Percentiles rank a stretch among this genome's conserved stretches.
Evolutionary conservation across 805 yeast genomes (phyloP).

Genomic region (Lipomyces lipofer): DNA sequence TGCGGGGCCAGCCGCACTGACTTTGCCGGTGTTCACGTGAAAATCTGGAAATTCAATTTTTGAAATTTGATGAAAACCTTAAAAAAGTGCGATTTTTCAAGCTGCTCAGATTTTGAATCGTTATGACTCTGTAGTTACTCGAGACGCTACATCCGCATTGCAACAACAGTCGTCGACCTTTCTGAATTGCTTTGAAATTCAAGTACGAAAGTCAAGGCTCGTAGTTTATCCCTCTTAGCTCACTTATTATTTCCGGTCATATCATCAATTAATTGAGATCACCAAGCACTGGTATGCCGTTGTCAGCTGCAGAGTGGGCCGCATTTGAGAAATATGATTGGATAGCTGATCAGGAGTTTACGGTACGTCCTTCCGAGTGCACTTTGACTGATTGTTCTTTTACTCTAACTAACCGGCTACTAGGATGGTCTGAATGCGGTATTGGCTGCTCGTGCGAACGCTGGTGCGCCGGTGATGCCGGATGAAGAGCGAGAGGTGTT

Average conservation of each 20-base stretch:
- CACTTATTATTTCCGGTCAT: not conserved
- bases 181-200: too few species aligned
- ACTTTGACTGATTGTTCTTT: not conserved
- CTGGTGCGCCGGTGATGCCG: conserved; percentile 5
- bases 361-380: conserved; percentile 6
- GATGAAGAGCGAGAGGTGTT: conserved; percentile 8
- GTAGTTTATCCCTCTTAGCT: not conserved
- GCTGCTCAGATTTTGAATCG: too few species aligned
- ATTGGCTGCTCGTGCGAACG: conserved; percentile 11
- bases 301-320: conserved; percentile 18
- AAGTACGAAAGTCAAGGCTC: too few species aligned
- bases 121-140: too few species aligned
- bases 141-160: too few species aligned
- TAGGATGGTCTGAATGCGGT: not conserved
- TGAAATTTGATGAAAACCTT: too few species aligned
- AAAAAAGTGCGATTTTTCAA: too few species aligned
- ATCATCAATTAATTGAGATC: not conserved
- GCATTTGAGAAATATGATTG: conserved; percentile 24
- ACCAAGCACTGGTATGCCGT: conserved; percentile 6
- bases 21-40: too few species aligned
- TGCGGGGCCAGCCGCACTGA: too few species aligned
- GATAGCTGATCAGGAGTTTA: conserved; percentile 19
- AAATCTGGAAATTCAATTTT: too few species aligned
- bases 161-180: too few species aligned
- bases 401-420: not conserved